A percentile compares a stretch with the other conserved stretches of the same genome.
phyloP scores from a whole-genome alignment of 73 alveolate genomes.

The Durusdinium trenchii region DNA sequence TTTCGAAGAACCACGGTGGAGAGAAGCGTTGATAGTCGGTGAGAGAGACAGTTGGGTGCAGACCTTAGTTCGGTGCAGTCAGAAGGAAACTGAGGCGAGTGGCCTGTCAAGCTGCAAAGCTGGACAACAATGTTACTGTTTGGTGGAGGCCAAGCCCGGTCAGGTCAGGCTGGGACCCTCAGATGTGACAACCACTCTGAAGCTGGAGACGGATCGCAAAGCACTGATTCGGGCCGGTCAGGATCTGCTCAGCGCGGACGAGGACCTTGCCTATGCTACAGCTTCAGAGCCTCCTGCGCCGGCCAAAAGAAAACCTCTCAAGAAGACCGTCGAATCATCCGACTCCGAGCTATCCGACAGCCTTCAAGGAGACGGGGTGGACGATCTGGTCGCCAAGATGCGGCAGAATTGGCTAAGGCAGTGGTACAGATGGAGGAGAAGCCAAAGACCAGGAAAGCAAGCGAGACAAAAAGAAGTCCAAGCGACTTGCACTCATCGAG shows the following conservation, averaged over 20 bases:
- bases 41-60: not conserved
- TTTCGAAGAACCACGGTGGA: not conserved
- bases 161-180: not conserved
- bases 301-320: not conserved
- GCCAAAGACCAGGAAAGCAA: not conserved
- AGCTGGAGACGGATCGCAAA: not conserved
- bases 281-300: not conserved
- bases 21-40: not conserved
- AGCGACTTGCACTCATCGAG: not conserved
- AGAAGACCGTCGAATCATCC: not conserved
- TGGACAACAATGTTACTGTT: no score
- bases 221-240: not conserved
- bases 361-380: not conserved
- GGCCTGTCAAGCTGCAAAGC: not conserved
- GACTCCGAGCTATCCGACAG: not conserved
- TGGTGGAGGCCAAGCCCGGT: not conserved
- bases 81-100: not conserved
- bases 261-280: not conserved
- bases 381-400: not conserved
- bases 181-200: not conserved
- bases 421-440: not conserved
- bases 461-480: not conserved
- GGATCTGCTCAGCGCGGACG: not conserved
- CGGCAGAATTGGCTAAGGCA: not conserved
- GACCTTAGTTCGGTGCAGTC: not conserved